A percentile compares a stretch with the other conserved stretches of the same genome.
Evolutionary conservation across 306 rosid species (phyloP).

Genomic region (Cicer cuneatum): DNA sequence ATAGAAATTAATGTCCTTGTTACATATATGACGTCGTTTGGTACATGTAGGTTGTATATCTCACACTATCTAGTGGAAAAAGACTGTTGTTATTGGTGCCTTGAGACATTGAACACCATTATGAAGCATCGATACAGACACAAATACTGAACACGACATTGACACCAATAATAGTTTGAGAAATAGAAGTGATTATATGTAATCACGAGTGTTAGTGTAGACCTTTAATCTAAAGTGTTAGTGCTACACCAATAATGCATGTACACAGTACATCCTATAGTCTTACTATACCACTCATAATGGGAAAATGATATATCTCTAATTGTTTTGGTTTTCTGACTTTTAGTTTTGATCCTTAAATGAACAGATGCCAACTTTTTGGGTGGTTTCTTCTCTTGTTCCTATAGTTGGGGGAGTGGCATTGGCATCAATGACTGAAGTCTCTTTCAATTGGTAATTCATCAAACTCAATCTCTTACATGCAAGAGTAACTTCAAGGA

Average conservation of each 20-base stretch:
- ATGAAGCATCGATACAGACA: no score
- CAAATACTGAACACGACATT: no score
- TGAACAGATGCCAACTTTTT: slow-evolving; percentile 70
- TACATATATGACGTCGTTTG: neutral
- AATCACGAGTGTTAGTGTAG: no score
- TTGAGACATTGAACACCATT: no score
- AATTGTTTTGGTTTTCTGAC: slow-evolving; percentile 39
- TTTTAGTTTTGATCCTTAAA: slow-evolving; percentile 47
- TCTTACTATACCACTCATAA: no score
- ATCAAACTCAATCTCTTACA: slow-evolving; percentile 29
- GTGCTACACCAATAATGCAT: no score
- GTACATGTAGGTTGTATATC: neutral
- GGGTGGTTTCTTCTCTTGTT: slow-evolving; percentile 87
- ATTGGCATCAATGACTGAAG: slow-evolving; percentile 84
- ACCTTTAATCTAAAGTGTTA: no score
- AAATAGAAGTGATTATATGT: no score
- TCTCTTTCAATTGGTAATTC: slow-evolving; percentile 88
- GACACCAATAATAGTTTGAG: neutral
- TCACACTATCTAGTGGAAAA: neutral
- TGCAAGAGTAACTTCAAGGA: slow-evolving; percentile 24
- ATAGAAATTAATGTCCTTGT: neutral
- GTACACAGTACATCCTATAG: no score
- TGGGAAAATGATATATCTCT: neutral
- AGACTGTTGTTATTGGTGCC: neutral
- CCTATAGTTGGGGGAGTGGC: slow-evolving; percentile 95